Evolutionary conservation across 2,329 filamentous ascomycete genomes (phyloP).

Genomic region (Penicillium hesseltinei): DNA sequence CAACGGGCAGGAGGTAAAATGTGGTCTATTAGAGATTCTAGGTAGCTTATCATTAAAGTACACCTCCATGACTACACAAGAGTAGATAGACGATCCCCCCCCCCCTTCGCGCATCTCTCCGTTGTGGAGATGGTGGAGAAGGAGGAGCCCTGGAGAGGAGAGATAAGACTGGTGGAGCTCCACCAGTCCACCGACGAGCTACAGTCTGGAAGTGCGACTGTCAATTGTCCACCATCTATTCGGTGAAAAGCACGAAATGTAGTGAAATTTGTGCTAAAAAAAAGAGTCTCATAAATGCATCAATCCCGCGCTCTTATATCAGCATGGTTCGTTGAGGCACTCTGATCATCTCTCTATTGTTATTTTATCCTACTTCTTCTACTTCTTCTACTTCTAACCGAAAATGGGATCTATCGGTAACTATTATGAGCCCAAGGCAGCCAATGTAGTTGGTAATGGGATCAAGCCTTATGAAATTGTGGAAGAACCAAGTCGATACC

Average conservation of each 20-base stretch:
- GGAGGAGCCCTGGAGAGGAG: background rate
- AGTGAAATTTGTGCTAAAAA: background rate
- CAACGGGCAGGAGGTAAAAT: background rate
- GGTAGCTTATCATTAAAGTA: background rate
- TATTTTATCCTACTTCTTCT: background rate
- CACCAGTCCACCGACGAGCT: background rate
- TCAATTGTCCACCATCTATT: background rate
- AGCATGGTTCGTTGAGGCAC: background rate
- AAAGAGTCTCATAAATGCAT: constrained; percentile 6
- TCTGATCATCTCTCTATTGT: background rate
- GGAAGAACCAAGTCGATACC: constrained; percentile 11
- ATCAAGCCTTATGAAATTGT: constrained; percentile 6
- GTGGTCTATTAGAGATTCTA: background rate
- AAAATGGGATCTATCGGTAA: constrained; percentile 8
- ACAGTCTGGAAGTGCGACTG: background rate
- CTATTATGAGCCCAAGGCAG: background rate
- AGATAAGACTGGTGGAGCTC: constrained; percentile 10
- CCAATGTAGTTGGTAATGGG: background rate
- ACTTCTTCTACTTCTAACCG: too few species aligned
- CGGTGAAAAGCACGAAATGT: background rate
- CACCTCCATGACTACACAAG: background rate
- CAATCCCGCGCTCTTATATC: background rate
- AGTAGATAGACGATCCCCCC: background rate
- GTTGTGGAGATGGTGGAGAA: constrained; percentile 6
- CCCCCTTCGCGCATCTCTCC: constrained; percentile 1